phyloP scores from a whole-genome alignment of 768 basidiomycete species.

The Goffeauzyma gilvescens region DNA sequence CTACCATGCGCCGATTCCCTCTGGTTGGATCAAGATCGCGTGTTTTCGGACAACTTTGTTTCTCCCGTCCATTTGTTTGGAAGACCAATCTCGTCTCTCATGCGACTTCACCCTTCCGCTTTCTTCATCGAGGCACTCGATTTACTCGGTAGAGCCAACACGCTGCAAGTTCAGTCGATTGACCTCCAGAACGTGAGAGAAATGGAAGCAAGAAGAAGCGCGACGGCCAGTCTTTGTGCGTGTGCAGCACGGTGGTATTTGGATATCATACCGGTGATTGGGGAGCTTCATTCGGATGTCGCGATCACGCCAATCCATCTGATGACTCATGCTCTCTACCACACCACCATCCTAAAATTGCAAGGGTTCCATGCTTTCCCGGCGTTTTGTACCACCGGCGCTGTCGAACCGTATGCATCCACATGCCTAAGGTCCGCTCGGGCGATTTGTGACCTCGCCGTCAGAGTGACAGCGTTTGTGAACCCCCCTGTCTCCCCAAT shows the following conservation, averaged over 20 bases:
- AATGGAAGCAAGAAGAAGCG: constrained; percentile 18
- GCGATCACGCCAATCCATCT: constrained; percentile 11
- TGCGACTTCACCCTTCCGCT: constrained; percentile 19
- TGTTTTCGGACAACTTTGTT: constrained; percentile 22
- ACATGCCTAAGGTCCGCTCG: constrained; percentile 19
- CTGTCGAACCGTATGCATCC: constrained; percentile 23
- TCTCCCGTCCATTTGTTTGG: constrained; percentile 16
- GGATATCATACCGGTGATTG: constrained; percentile 10
- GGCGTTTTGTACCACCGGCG: constrained; percentile 17
- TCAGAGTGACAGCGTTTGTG: constrained; percentile 4
- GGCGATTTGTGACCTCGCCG: constrained; percentile 12
- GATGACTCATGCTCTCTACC: constrained; percentile 12
- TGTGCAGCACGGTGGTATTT: constrained; percentile 22
- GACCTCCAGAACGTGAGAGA: constrained; percentile 22
- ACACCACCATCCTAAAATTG: constrained; percentile 24
- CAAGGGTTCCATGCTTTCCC: constrained; percentile 30
- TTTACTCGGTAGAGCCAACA: constrained; percentile 24
- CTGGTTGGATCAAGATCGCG: constrained; percentile 11
- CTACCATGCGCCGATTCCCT: constrained; percentile 20
- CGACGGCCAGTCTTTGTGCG: constrained; percentile 16
- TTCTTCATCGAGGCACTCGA: constrained; percentile 28
- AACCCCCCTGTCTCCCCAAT: constrained; percentile 17
- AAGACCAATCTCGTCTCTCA: constrained; percentile 4
- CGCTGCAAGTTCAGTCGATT: constrained; percentile 18
- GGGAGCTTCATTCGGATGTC: constrained; percentile 11